Evolutionary conservation across 352 stramenopile species (phyloP), one percentile per base, ranked within the genome.

Genomic region (Phytophthora ramorum): DNA sequence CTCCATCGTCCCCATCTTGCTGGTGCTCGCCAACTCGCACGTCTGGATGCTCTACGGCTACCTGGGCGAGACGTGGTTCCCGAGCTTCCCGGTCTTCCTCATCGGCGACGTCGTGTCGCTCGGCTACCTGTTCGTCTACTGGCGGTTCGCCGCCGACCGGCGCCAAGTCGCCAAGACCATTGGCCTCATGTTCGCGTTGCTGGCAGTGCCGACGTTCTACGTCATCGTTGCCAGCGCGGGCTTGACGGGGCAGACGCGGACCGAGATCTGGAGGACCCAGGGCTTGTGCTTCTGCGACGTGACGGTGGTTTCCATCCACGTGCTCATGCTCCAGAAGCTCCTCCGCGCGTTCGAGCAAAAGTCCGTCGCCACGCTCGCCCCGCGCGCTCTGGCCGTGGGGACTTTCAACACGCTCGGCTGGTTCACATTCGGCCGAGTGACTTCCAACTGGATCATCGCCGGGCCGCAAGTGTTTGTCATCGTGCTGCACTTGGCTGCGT

Each of bases 401-500:
- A 80, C 70, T 10, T 67, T 81, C 53, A 90, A 85, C 62, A 88
- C 84, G 44, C 32, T 73, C 9, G 67, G 74, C 19, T 90, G 81
- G 81, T 70, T 86, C 49, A 72, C 71, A 13, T 87, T 85, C 59
- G 71, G 63, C n/a, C 46, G 45, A 6, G 55, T 90, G 46, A 78
- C 69, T n/a, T 62, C 57, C 20, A 76, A 85, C 54, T 86, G 73
- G 78, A 73, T 90, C 67, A 83, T 89, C 43, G 74, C 79, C 19
- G 69, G 59, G 7, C 75, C 80, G 0, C 81, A 85, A 62, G 63
- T 68, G 10, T 71, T 85, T 35, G 77, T 78, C 58, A 72, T 81
- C 38, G 44, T 67, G 24, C 55, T 84, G 5, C 60, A 81, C 52
- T 41, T 69, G 35, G 50, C 65, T 32, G 69, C 71, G 16, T 71